phyloP scores from a whole-genome alignment of 2,329 filamentous ascomycete species.

The Talaromyces sp. region DNA sequence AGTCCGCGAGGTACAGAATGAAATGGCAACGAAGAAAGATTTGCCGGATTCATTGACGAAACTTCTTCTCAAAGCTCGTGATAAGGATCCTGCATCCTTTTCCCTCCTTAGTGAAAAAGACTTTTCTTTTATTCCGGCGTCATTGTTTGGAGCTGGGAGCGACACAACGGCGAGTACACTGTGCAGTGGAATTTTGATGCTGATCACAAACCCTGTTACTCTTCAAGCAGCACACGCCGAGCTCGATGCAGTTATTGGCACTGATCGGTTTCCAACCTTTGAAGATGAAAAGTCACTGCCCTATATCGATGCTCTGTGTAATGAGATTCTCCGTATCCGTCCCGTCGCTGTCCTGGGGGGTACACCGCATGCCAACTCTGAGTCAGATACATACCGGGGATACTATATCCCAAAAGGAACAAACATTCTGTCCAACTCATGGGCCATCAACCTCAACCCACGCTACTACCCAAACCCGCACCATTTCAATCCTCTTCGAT shows the following conservation, averaged over 20 bases:
- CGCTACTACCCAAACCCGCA: constrained; percentile 17
- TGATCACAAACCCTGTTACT: constrained; percentile 41
- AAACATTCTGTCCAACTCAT: constrained; percentile 26
- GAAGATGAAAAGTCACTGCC: constrained; percentile 22
- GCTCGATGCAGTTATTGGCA: constrained; percentile 24
- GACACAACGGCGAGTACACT: constrained; percentile 31
- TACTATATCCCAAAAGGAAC: constrained; percentile 44
- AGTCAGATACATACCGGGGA: constrained; percentile 41
- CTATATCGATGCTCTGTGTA: constrained; percentile 25
- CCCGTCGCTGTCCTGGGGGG: constrained; percentile 37
- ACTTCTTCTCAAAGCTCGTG: constrained; percentile 37
- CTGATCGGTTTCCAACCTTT: constrained; percentile 20
- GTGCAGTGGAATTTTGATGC: constrained; percentile 40
- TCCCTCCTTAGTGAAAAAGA: constrained; percentile 38
- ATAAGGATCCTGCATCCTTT: constrained; percentile 29
- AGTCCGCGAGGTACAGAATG: constrained; percentile 34
- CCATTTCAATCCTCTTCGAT: constrained; percentile 17
- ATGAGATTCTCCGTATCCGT: constrained; percentile 25
- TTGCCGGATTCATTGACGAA: constrained; percentile 42
- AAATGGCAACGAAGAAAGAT: constrained; percentile 21
- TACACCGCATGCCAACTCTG: constrained; percentile 42
- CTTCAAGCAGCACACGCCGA: constrained; percentile 33
- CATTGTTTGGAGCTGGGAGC: constrained; percentile 39
- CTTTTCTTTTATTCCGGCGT: constrained; percentile 36
- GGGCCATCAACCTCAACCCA: constrained; percentile 19